Evolutionary conservation across 371 early-diverging fungal species (phyloP).

Genomic region (Mortierella sp.): DNA sequence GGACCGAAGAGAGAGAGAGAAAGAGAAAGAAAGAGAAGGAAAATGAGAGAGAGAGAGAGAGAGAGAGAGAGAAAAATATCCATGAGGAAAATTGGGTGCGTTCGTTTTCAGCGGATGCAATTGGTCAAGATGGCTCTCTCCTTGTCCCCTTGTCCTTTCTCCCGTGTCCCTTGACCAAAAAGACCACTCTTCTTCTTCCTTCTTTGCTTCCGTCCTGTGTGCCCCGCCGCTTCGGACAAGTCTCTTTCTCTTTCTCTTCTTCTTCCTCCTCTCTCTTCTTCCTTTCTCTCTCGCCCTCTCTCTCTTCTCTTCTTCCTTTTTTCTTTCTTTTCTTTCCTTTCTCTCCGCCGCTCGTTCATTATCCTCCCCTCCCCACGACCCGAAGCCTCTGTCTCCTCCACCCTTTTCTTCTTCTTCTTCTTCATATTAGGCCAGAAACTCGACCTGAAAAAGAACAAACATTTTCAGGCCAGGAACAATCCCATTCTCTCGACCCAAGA

Average conservation of each 20-base stretch:
- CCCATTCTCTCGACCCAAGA: too few species aligned
- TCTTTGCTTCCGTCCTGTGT: neutral
- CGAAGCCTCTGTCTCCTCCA: too few species aligned
- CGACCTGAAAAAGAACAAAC: too few species aligned
- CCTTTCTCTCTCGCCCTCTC: slow-evolving; percentile 1
- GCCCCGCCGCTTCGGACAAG: neutral
- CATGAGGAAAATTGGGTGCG: too few species aligned
- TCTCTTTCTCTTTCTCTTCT: neutral
- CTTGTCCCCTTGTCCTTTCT: neutral
- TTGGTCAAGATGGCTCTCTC: neutral
- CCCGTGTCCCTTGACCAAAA: neutral
- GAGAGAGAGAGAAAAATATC: neutral
- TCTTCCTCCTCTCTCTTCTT: neutral
- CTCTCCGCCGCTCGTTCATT: neutral
- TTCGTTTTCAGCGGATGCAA: neutral
- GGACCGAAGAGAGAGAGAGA: neutral
- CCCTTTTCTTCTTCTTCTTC: too few species aligned
- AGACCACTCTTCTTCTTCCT: neutral
- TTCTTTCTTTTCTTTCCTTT: neutral
- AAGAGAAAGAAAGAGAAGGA: neutral
- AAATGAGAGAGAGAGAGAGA: neutral
- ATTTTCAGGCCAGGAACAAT: too few species aligned
- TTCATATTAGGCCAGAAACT: too few species aligned
- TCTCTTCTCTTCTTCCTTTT: neutral
- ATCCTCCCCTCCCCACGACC: neutral